Base-by-base conservation (phyloP, 2,329 filamentous ascomycete genomes). In the Aspergillus fischeri region DNA sequence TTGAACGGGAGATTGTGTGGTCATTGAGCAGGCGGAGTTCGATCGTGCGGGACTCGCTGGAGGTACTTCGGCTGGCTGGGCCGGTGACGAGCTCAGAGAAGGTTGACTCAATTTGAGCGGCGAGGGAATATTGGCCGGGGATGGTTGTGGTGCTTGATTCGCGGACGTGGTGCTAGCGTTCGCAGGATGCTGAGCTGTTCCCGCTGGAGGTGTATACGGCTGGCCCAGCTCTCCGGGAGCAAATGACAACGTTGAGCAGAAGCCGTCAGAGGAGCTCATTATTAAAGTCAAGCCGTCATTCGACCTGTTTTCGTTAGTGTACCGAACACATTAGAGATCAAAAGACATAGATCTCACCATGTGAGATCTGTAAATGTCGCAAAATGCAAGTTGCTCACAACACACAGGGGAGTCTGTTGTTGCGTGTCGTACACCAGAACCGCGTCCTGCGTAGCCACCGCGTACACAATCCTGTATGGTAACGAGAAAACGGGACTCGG, bases 231-330 rank as follows among this genome's bases (percentile, higher is more conserved):
- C 94, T 8, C 91, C 90, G 2, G 89, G 80, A 1, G 84, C 76
- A 70, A 99, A 99, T 0, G 92, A 89, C 5, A 99, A 80, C 0
- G 90, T 89, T 0, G 94, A 99, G 73, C 94, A 99, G 78, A 97
- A 99, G 0, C 94, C 94, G 73, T 99, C 94, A 0, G 94, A 97
- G 0, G 94, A 99, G n/a, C 92, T 94, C 78, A 99, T 95, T 51
- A 99, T 81, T 24, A 99, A 79, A 1, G 88, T 92, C 45, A 85
- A 80, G 11, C 89, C 89, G 73, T 92, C 89, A 61, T 81, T 86
- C 1, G 89, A 89, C 88, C 88, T 90, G 60, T 75, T 66, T 35
- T 59, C 60, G 64, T 73, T 56, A 70, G 61, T 49, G 56, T 32
- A 49, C 60, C 28, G 42, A 51, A 38, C 52, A 44, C 17, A 21